phyloP scores from a whole-genome alignment of 2,329 filamentous ascomycete species.

The Parascedosporium putredinis region DNA sequence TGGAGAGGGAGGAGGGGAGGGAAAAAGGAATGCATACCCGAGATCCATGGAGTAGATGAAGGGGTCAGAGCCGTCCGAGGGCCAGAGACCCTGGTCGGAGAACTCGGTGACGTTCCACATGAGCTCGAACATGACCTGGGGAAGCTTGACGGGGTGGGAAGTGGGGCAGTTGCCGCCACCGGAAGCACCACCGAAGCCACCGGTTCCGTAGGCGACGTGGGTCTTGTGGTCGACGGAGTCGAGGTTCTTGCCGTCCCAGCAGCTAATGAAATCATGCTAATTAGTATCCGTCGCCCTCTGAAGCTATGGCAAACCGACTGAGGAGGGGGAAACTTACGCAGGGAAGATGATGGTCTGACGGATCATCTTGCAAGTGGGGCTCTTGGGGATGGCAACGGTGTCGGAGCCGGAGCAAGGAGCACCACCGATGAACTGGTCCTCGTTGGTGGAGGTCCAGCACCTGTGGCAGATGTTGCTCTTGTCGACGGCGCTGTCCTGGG shows the following conservation, averaged over 20 bases:
- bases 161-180: constrained; percentile 8
- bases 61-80: constrained; percentile 7
- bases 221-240: constrained; percentile 35
- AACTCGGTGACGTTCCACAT: constrained; percentile 10
- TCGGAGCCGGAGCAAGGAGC: constrained; percentile 38
- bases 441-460: constrained; percentile 34
- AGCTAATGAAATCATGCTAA: constrained; percentile 26
- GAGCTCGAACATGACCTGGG: constrained; percentile 11
- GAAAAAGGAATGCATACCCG: constrained; percentile 1
- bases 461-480: constrained; percentile 33
- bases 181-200: constrained; percentile 9
- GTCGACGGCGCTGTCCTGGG: constrained; percentile 25
- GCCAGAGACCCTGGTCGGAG: constrained; percentile 8
- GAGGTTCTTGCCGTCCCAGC: constrained; percentile 43
- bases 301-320: too few relatives aligned
- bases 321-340: constrained; percentile 23
- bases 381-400: constrained; percentile 37
- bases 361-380: constrained; percentile 39
- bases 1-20: too few relatives aligned
- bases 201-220: constrained; percentile 9
- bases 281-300: too few relatives aligned
- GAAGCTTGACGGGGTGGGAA: constrained; percentile 10
- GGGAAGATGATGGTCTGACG: constrained; percentile 42
- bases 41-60: constrained; percentile 11
- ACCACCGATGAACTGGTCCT: constrained; percentile 35